Evolutionary conservation across 257 asterid species (phyloP), one percentile per base, ranked within the genome.

Genomic region (Solanum lycopersicoides): DNA sequence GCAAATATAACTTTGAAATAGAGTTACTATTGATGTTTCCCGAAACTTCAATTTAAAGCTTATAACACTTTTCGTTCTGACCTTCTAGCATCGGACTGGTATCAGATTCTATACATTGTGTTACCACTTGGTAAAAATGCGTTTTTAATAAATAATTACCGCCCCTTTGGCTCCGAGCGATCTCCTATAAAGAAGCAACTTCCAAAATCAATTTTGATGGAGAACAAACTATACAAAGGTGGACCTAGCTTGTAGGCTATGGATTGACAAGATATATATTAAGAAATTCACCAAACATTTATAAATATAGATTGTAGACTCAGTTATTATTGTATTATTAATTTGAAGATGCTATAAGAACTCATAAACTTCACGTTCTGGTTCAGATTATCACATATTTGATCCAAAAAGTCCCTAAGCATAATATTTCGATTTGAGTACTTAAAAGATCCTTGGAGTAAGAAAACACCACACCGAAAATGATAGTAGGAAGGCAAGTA

Each of bases 41-140:
- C 6, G 30, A 9, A n/a, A 9, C 9, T 65, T 65, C 4, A 3
- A 12, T 65, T 65, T 3, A n/a, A 65, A n/a, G 34, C 34, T n/a
- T n/a, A 65, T 12, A n/a, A 65, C 72, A 65, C 34, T 65, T 65
- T n/a, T 65, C 8, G 2, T 11, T 65, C 2, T n/a, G 16, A 66
- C 20, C 74, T 66, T 66, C 21, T 6, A 13, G 12, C 12, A 28
- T 12, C 0, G 10, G 1, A 0, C 37, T 12, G 0, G 6, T 28
- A 15, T 6, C 5, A 1, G 6, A 30, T 39, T 6, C 6, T 28
- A 28, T 68, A 6, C 6, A 28, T 68, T 13, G 10, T 68, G 21
- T 68, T 68, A 28, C 21, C 39, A 68, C 21, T 68, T 12, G 30
- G 11, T 68, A 68, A 68, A 68, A 2, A 0, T 28, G 0, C 12